These are phyloP conservation scores for Leishmania gerbilli DNA, from an alignment of 208 protist species.

Conservation along the genomic window DNA sequence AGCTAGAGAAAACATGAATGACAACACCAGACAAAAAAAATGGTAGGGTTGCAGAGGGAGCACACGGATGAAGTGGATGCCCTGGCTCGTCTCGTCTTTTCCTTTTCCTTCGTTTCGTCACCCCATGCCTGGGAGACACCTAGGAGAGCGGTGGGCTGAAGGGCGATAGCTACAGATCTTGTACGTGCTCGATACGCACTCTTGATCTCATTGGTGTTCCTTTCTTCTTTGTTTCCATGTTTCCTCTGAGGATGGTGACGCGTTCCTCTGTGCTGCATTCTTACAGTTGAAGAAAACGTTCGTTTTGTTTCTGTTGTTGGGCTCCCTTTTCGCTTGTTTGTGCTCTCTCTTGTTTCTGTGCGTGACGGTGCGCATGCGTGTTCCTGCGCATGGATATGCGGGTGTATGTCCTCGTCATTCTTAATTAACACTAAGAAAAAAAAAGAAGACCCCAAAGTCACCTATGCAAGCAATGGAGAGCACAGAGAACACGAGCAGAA, in stretches of 20 bases:
- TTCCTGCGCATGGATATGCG: constrained; percentile 5
- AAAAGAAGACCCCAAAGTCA: neutral
- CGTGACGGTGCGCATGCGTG: neutral
- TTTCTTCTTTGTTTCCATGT: constrained; percentile 10
- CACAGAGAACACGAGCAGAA: neutral
- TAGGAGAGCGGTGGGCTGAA: neutral
- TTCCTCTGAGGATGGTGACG: neutral
- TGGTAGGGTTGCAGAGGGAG: neutral
- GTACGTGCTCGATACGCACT: neutral
- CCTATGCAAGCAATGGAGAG: neutral
- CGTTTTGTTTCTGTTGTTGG: constrained; percentile 6
- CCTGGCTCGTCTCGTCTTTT: neutral
- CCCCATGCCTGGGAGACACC: neutral
- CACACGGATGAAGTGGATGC: neutral
- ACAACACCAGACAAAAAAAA: neutral
- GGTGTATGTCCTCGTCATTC: constrained; percentile 5
- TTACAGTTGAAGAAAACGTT: constrained; percentile 1
- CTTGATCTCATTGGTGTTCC: constrained; percentile 2
- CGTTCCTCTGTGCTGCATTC: constrained; percentile 5
- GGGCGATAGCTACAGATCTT: neutral
- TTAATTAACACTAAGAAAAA: constrained; percentile 5
- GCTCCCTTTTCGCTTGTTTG: neutral
- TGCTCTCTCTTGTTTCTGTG: constrained; percentile 6
- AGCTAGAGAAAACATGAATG: neutral
- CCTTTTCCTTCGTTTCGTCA: neutral